Evolutionary conservation across 331 rosid species (phyloP).

Genomic region (Saraca asoca): DNA sequence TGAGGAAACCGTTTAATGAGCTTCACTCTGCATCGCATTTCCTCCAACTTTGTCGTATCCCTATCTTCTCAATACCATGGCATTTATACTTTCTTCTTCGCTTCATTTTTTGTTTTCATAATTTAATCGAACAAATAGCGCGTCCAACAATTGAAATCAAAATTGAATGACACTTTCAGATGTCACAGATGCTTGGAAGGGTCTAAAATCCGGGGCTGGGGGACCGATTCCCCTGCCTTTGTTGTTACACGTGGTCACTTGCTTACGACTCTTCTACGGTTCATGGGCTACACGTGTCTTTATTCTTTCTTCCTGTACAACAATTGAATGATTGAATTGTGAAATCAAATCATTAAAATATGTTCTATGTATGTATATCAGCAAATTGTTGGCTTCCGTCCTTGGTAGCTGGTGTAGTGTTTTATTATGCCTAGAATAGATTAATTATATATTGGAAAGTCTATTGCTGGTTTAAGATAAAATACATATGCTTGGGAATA

Average conservation of each 20-base stretch:
- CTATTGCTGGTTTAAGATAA: background rate
- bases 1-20: constrained; percentile 3
- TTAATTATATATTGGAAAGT: constrained; percentile 4
- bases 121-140: too few relatives aligned
- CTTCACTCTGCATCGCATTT: background rate
- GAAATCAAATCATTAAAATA: too few relatives aligned
- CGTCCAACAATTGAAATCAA: background rate
- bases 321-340: too few relatives aligned
- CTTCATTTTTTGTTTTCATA: too few relatives aligned
- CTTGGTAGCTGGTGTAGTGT: constrained; percentile 5
- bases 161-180: background rate
- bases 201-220: constrained; percentile 28
- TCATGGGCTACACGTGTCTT: background rate
- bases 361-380: background rate
- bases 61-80: constrained; percentile 10
- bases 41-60: constrained; percentile 22
- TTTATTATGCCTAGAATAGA: background rate
- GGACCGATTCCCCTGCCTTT: constrained; percentile 35
- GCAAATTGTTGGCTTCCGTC: constrained; percentile 16
- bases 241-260: constrained; percentile 35
- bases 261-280: background rate
- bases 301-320: background rate
- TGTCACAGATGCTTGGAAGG: constrained; percentile 28
- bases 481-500: background rate
- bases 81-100: constrained; percentile 1